Conservation (phyloP, 805 yeast species). For the Metschnikowia lachancei region DNA sequence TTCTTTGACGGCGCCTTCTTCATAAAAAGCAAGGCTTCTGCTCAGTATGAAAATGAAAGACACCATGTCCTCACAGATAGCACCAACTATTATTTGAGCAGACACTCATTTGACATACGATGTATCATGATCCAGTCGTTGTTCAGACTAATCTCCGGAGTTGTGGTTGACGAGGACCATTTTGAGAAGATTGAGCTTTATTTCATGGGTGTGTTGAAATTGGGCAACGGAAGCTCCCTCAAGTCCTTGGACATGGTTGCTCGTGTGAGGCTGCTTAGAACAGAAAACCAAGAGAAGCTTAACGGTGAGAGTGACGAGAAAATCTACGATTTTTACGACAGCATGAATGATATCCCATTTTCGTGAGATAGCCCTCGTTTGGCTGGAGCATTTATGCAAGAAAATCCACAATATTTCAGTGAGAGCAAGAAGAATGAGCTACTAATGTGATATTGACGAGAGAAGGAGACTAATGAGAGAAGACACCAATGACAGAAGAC, state of each 20-base stretch:
- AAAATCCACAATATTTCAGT: no score
- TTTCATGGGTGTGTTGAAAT: conserved; percentile 29
- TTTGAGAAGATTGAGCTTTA: conserved; percentile 32
- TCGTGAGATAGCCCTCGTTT: conserved; percentile 4
- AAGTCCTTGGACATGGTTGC: conserved; percentile 22
- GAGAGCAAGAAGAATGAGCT: no score
- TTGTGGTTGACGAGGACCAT: conserved; percentile 24
- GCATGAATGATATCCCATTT: conserved; percentile 19
- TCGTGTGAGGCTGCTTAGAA: conserved; percentile 11
- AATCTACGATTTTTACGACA: conserved; percentile 16
- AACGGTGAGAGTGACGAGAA: conserved; percentile 12
- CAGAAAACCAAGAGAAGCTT: conserved; percentile 2
- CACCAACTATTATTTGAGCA: conserved; percentile 25
- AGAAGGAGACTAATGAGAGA: no score
- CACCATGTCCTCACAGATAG: conserved; percentile 25
- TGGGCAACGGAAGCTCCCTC: conserved; percentile 36
- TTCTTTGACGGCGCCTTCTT: conserved; percentile 26
- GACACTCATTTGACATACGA: conserved; percentile 27
- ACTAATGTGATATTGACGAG: no score
- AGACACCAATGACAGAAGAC: no score
- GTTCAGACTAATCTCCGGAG: conserved; percentile 22
- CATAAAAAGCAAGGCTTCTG: conserved; percentile 19
- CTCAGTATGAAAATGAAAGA: conserved; percentile 12
- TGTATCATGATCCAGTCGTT: conserved; percentile 36
- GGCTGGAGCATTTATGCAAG: no score